Evolutionary conservation across 305 asterid species (phyloP).

Genomic region (Fraxinus dipetala): DNA sequence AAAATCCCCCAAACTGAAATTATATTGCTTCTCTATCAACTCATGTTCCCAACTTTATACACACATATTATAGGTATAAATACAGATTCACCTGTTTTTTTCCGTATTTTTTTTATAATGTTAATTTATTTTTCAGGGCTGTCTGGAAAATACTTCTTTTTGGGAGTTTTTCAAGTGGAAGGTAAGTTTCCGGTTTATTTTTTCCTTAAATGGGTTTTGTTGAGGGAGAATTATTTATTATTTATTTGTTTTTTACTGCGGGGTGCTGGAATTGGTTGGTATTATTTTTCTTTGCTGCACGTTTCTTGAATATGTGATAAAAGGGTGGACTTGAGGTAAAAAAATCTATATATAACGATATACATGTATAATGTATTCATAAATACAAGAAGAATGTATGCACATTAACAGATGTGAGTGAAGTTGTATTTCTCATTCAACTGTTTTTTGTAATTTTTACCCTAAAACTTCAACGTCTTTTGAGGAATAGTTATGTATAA

Average conservation of each 20-base stretch:
- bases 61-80: not conserved
- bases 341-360: not conserved
- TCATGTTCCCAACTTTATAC: not conserved
- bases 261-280: not conserved
- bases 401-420: not conserved
- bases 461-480: not conserved
- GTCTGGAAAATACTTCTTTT: slow-evolving; percentile 12
- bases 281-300: not conserved
- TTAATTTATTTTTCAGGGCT: slow-evolving; percentile 15
- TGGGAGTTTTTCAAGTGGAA: slow-evolving; percentile 25
- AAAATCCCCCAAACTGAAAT: slow-evolving; percentile 16
- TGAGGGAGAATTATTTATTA: slow-evolving; percentile 8
- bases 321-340: slow-evolving; percentile 14
- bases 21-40: not conserved
- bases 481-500: not conserved
- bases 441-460: not conserved
- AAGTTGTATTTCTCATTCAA: not conserved
- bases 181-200: slow-evolving; percentile 19
- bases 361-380: not conserved
- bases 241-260: slow-evolving; percentile 1
- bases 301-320: slow-evolving; percentile 1
- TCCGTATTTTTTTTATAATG: not conserved
- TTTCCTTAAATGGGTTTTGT: not conserved
- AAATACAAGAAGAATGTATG: not conserved
- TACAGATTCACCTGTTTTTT: not conserved